Conservation (phyloP, 129 eudicot species). For the Dittrichia graveolens region DNA sequence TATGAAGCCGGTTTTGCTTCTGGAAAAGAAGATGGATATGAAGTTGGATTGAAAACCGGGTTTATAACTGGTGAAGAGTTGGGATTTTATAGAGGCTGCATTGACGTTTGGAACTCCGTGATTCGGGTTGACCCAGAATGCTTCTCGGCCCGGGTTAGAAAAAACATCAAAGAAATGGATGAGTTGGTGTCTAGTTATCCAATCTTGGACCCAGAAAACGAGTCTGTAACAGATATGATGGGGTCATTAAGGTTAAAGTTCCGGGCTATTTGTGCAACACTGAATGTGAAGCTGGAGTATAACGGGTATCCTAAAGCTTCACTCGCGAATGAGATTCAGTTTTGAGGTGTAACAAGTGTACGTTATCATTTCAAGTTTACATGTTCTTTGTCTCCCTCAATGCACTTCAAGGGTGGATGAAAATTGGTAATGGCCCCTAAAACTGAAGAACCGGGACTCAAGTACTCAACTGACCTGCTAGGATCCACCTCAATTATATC, state of each 20-base stretch:
- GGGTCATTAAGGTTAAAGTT: slow-evolving; percentile 38
- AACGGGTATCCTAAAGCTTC: slow-evolving; percentile 63
- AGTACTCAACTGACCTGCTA: too few species aligned
- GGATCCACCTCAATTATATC: too few species aligned
- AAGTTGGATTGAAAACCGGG: slow-evolving; percentile 74
- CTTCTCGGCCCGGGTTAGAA: slow-evolving; percentile 59
- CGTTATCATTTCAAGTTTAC: too few species aligned
- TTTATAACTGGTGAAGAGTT: slow-evolving; percentile 73
- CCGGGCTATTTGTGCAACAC: slow-evolving; percentile 39
- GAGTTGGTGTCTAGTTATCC: slow-evolving; percentile 50
- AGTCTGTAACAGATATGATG: slow-evolving; percentile 43
- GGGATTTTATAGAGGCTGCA: slow-evolving; percentile 78
- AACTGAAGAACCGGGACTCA: too few species aligned
- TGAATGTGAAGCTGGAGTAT: slow-evolving; percentile 55
- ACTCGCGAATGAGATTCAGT: slow-evolving; percentile 29
- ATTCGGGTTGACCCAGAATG: slow-evolving; percentile 51
- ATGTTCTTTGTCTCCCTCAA: too few species aligned
- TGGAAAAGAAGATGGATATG: slow-evolving; percentile 66
- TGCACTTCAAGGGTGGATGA: too few species aligned
- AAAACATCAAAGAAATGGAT: slow-evolving; percentile 69
- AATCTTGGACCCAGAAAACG: slow-evolving; percentile 42
- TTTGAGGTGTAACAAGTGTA: slow-evolving; percentile 23
- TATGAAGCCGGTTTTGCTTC: slow-evolving; percentile 56
- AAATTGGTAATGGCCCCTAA: too few species aligned
- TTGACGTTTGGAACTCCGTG: slow-evolving; percentile 62